Conservation (phyloP, 2,329 filamentous ascomycete genomes). For the Aschersonia sp. region DNA sequence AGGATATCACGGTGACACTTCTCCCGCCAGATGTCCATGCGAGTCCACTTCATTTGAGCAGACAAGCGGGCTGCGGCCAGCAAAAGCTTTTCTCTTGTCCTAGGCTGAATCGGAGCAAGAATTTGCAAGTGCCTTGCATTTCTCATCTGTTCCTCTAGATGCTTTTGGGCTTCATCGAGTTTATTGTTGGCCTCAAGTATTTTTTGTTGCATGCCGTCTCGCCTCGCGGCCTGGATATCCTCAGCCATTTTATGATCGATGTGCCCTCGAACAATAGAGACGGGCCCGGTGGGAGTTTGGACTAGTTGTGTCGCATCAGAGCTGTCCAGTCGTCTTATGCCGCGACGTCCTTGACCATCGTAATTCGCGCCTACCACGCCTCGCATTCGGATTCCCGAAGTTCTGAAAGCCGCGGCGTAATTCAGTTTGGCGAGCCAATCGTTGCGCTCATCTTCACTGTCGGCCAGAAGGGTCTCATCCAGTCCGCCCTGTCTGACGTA, state of each 20-base stretch:
- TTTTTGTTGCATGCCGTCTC: conserved; percentile 69
- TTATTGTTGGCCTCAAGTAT: conserved; percentile 74
- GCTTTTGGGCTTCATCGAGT: conserved; percentile 55
- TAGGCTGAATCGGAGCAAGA: conserved; percentile 78
- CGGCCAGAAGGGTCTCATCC: conserved; percentile 83
- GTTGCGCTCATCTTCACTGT: conserved; percentile 82
- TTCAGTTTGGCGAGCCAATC: conserved; percentile 96
- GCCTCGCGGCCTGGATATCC: conserved; percentile 70
- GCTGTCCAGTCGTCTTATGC: conserved; percentile 55
- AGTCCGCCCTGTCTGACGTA: conserved; percentile 76
- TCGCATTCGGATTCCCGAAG: conserved; percentile 79
- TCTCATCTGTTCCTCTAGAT: conserved; percentile 68
- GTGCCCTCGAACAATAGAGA: conserved; percentile 56
- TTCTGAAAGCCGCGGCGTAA: conserved; percentile 87
- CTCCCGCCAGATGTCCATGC: conserved; percentile 83
- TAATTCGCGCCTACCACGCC: conserved; percentile 75
- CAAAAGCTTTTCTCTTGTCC: conserved; percentile 76
- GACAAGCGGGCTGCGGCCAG: conserved; percentile 71
- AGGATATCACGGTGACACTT: conserved; percentile 86
- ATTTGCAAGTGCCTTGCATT: conserved; percentile 86
- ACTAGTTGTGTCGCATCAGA: conserved; percentile 46
- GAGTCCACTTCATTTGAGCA: conserved; percentile 84
- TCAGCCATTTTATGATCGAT: conserved; percentile 73
- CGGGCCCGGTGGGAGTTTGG: conserved; percentile 58
- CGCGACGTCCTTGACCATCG: conserved; percentile 63